A percentile compares a stretch with the other conserved stretches of the same genome.
Conservation (phyloP, 164 flowering plant species). For the Hamamelis virginiana region DNA sequence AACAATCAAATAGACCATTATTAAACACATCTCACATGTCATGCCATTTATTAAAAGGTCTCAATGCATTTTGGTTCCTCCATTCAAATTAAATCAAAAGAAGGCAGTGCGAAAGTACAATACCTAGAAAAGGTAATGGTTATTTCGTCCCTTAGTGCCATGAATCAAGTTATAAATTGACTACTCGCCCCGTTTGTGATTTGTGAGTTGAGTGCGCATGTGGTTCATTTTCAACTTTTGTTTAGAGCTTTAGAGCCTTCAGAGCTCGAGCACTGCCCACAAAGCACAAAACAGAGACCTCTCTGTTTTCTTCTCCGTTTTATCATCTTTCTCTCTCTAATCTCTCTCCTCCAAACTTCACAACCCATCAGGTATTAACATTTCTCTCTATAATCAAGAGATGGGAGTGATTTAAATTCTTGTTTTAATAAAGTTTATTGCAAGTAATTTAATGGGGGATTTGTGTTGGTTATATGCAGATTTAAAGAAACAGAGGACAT, state of each 20-base stretch:
- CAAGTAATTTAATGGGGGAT: no score
- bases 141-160: constrained; percentile 22
- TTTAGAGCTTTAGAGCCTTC: no score
- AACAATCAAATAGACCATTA: no score
- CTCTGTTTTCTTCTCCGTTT: background rate
- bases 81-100: background rate
- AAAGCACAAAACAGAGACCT: background rate
- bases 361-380: background rate
- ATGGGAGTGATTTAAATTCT: no score
- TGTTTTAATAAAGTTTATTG: no score
- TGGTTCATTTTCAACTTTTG: background rate
- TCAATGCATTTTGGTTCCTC: background rate
- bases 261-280: no score
- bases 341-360: background rate
- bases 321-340: background rate
- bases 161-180: constrained; percentile 29
- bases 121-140: background rate
- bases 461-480: background rate
- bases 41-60: no score
- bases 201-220: constrained; percentile 12
- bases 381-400: background rate
- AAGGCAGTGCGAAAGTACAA: background rate
- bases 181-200: constrained; percentile 9
- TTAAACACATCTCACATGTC: no score
- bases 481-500: constrained; percentile 20